Percentiles rank a stretch among this genome's conserved stretches.
Evolutionary conservation across 495 filamentous ascomycete genomes (phyloP).

Genomic region (Daldinia concentrica): DNA sequence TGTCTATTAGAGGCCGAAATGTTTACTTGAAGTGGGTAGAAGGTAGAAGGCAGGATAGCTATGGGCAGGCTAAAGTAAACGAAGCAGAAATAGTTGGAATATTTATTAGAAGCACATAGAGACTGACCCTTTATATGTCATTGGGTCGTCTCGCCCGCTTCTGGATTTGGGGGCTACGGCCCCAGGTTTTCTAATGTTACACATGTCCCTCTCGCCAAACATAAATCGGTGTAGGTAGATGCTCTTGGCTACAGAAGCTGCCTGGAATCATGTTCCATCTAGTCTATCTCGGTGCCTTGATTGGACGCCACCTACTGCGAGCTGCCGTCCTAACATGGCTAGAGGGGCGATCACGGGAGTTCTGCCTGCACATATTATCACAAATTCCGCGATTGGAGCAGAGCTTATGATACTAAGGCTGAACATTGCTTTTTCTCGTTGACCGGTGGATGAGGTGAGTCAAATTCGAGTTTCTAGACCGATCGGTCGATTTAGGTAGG

Average conservation of each 20-base stretch:
- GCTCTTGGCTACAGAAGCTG: conserved; percentile 25
- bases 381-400: not conserved
- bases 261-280: conserved; percentile 17
- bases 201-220: conserved; percentile 1
- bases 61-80: not conserved
- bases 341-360: not conserved
- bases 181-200: not conserved
- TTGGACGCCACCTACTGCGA: conserved; percentile 25
- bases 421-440: not conserved
- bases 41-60: not conserved
- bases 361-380: not conserved
- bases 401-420: not conserved
- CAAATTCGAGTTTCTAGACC: not conserved
- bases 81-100: not conserved
- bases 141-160: not conserved
- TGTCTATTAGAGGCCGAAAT: not conserved
- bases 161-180: conserved; percentile 11
- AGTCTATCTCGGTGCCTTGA: conserved; percentile 7
- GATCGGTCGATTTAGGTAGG: not conserved
- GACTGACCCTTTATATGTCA: conserved; percentile 11
- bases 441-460: not conserved
- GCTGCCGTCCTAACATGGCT: conserved; percentile 2
- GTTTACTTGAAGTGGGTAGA: not conserved
- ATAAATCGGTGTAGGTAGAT: conserved; percentile 2
- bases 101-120: not conserved